A percentile compares a stretch with the other conserved stretches of the same genome.
phyloP scores from a whole-genome alignment of 192 early-diverging fungal genomes.

The Coemansia sp. region DNA sequence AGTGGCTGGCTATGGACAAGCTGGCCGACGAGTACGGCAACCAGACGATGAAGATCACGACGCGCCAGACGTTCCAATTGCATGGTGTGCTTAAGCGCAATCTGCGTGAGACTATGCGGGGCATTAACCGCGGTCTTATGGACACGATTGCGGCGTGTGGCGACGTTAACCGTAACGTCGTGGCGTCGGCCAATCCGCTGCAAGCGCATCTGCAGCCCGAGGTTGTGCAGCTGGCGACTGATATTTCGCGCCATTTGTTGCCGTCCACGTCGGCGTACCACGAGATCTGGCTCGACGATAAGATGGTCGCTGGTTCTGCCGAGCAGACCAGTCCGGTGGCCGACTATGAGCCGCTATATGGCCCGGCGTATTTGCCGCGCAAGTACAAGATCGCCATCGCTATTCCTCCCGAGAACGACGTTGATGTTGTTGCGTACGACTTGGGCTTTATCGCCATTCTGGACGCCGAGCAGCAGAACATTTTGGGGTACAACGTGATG shows the following conservation, averaged over 20 bases:
- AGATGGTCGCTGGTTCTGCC: slow-evolving; percentile 75
- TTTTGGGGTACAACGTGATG: slow-evolving; percentile 90
- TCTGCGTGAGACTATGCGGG: slow-evolving; percentile 83
- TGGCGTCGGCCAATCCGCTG: slow-evolving; percentile 85
- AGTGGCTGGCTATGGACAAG: slow-evolving; percentile 95
- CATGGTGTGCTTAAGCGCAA: slow-evolving; percentile 93
- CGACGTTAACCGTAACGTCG: slow-evolving; percentile 97
- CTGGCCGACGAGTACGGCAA: slow-evolving; percentile 82
- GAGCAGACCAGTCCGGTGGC: slow-evolving; percentile 53
- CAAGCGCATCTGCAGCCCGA: slow-evolving; percentile 76
- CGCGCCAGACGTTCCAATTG: slow-evolving; percentile 95
- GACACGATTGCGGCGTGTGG: slow-evolving; percentile 96
- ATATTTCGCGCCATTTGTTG: slow-evolving; percentile 74
- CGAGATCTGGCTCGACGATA: slow-evolving; percentile 96
- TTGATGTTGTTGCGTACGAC: slow-evolving; percentile 94
- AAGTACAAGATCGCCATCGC: slow-evolving; percentile 97
- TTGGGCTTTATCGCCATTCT: slow-evolving; percentile 90
- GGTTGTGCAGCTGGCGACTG: slow-evolving; percentile 67
- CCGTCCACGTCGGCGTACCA: slow-evolving; percentile 90
- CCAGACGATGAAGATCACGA: slow-evolving; percentile 90
- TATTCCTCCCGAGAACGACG: slow-evolving; percentile 94
- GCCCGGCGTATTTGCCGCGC: slow-evolving; percentile 87
- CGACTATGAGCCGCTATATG: slow-evolving; percentile 90
- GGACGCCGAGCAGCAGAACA: slow-evolving; percentile 60
- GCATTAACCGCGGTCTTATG: slow-evolving; percentile 87